Evolutionary conservation across 2,329 filamentous ascomycete species (phyloP).

Genomic region (Dothistroma septosporum): DNA sequence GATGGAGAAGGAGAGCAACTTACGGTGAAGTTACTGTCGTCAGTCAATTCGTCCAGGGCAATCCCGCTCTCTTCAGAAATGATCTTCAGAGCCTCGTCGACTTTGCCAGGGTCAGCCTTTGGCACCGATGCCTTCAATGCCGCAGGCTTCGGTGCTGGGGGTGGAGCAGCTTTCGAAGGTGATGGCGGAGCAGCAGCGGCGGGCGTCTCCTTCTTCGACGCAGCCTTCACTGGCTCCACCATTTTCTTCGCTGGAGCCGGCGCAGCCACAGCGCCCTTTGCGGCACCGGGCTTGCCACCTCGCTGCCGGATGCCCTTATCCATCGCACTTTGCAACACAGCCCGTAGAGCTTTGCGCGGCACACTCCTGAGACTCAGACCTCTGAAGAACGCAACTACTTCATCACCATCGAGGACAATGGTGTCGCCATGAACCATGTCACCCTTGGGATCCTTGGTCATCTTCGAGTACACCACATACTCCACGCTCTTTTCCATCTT

Average conservation of each 20-base stretch:
- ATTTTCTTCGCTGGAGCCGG: not conserved
- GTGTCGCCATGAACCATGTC: constrained; percentile 6
- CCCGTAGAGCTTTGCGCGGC: not conserved
- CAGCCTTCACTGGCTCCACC: not conserved
- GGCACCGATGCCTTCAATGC: not conserved
- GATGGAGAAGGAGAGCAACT: not conserved
- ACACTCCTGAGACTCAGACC: not conserved
- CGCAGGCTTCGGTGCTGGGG: not conserved
- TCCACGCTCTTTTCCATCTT: not conserved
- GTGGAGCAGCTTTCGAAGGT: not conserved
- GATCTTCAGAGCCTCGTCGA: constrained; percentile 16
- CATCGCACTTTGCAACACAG: constrained; percentile 1
- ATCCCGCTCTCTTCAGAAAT: constrained; percentile 31
- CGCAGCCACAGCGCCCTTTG: not conserved
- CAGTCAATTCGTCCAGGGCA: constrained; percentile 23
- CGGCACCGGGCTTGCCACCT: not conserved
- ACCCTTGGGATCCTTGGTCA: not conserved
- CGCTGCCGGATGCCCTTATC: constrained; percentile 1
- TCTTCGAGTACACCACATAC: constrained; percentile 7
- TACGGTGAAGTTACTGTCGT: constrained; percentile 21
- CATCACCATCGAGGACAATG: constrained; percentile 6
- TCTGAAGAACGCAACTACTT: constrained; percentile 8
- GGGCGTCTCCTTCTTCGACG: not conserved
- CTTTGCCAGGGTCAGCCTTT: constrained; percentile 4
- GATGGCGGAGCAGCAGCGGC: not conserved